Base-by-base conservation (phyloP, 208 protist genomes). In the Acanthamoeba royreba region DNA sequence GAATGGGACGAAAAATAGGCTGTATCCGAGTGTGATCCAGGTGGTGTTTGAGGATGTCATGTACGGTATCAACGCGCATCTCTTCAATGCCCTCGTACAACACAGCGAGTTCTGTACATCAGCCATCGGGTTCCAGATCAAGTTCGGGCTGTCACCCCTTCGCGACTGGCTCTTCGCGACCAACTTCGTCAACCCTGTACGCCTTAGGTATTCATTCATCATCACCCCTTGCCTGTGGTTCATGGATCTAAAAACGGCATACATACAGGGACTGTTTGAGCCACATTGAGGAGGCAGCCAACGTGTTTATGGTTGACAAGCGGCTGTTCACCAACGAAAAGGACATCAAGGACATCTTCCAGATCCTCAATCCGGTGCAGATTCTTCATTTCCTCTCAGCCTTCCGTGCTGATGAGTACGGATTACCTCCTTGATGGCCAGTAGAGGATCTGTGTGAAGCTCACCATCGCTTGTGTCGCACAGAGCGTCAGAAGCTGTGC, bases 271-370 rank as follows among this genome's bases (percentile, higher is more conserved):
- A 87, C 46, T 61, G 49, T 19, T 45, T 87, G 43, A 45, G 46
- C 43, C 79, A 87, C 79, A 87, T 53, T 2, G 79, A 87, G 79
- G 79, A 87, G 79, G 79, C 79, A 5, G 43, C 79, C 79, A 87
- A 87, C 49, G 46, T 87, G 43, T 45, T 87, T 35, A 45, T 87
- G 4, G 49, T 87, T 22, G 79, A 87, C 79, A 87, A 87, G 49
- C 17, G 31, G 11, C 49, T 87, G 11, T 87, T 87, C 79, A 40
- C 43, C 17, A 47, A 53, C 43, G 79, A 87, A 7, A 61, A 87
- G 49, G 79, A 87, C 79, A 45, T 87, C 25, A 87, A 61, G 79
- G 79, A 87, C 43, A 52, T 87, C 79, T 87, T 87, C 79, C 79
- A 87, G 43, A 35, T 61, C 13, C 79, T 87, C 79, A 87, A 87